These are phyloP conservation scores for Quercus tomentella DNA, from an alignment of 331 rosid genomes.

Conservation along the genomic window DNA sequence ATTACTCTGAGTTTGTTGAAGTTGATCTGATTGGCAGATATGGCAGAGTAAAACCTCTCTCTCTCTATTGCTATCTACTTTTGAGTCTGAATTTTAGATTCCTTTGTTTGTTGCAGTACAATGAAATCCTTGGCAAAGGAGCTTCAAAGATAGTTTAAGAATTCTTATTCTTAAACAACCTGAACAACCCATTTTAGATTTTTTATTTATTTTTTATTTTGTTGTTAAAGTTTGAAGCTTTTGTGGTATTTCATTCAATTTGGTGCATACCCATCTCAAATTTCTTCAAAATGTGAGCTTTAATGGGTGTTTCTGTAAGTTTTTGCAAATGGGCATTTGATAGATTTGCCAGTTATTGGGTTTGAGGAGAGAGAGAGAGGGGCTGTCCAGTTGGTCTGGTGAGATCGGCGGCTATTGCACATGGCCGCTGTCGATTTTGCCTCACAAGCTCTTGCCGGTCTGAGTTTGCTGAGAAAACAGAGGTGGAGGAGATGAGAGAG, in stretches of 20 bases:
- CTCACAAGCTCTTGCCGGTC: no score
- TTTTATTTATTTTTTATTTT: not conserved
- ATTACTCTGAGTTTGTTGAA: slow-evolving; percentile 71
- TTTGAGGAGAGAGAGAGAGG: not conserved
- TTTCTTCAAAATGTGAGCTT: slow-evolving; percentile 30
- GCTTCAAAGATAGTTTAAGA: slow-evolving; percentile 93
- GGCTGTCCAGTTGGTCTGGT: no score
- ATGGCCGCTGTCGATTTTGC: no score
- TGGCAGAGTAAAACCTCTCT: slow-evolving; percentile 62
- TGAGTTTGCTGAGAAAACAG: no score
- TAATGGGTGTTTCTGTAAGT: not conserved
- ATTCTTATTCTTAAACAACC: not conserved
- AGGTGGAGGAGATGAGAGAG: no score
- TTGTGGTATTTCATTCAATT: not conserved
- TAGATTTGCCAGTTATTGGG: not conserved
- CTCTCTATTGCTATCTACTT: not conserved
- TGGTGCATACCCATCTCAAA: not conserved
- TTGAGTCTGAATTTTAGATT: slow-evolving; percentile 18
- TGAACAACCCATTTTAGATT: not conserved
- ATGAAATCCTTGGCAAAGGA: slow-evolving; percentile 92
- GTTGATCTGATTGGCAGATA: slow-evolving; percentile 98
- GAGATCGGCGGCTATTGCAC: no score
- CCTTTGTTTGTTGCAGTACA: slow-evolving; percentile 40
- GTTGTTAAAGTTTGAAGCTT: not conserved
- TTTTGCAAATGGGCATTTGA: slow-evolving; percentile 20